Percentiles rank a stretch among this genome's conserved stretches.
phyloP scores from a whole-genome alignment of 495 filamentous ascomycete species.

The Talaromyces ruber region DNA sequence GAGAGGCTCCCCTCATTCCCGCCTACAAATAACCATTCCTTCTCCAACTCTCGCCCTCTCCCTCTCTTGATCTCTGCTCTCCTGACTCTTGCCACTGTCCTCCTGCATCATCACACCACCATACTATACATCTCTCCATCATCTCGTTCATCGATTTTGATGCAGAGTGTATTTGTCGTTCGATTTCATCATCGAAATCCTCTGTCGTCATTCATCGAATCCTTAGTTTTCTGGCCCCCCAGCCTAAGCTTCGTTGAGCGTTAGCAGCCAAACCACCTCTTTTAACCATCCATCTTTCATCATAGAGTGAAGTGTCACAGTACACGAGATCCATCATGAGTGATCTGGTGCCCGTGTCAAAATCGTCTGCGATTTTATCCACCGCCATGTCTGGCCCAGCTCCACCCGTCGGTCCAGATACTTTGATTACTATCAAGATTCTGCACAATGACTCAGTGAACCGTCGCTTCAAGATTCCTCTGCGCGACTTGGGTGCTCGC shows the following conservation, averaged over 20 bases:
- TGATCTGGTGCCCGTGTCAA: background rate
- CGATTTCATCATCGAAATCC: background rate
- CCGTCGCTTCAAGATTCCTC: conserved; percentile 80
- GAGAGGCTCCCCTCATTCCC: background rate
- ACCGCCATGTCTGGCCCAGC: conserved; percentile 15
- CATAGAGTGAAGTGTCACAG: background rate
- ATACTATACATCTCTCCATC: background rate
- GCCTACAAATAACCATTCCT: background rate
- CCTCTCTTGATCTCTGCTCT: conserved; percentile 2
- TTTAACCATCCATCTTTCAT: background rate
- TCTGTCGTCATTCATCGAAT: background rate
- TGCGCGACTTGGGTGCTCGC: conserved; percentile 72
- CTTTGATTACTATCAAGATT: conserved; percentile 79
- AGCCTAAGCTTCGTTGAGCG: background rate
- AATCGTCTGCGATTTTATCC: background rate
- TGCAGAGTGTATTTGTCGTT: background rate
- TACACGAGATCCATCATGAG: background rate
- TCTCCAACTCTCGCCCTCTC: conserved; percentile 1
- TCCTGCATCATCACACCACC: background rate
- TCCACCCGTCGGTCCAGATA: conserved; percentile 53
- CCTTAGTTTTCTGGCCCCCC: conserved; percentile 15
- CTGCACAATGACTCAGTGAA: conserved; percentile 57
- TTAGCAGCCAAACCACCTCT: conserved; percentile 16
- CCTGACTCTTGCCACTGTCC: background rate
- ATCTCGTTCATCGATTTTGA: background rate